Conservation (phyloP, 2,329 filamentous ascomycete species). For the Amphichorda felina region DNA sequence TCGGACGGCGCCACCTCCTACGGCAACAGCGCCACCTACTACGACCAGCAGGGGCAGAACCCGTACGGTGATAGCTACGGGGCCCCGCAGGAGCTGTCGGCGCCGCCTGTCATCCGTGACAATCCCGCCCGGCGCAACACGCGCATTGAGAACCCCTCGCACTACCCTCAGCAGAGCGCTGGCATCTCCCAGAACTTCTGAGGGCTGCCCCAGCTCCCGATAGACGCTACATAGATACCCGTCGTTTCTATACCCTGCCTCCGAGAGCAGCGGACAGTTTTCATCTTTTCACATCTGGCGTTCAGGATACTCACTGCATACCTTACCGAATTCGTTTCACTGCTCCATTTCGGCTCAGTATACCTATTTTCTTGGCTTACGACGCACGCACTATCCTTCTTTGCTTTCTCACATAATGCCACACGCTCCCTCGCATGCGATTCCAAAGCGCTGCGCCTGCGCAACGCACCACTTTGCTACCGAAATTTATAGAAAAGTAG, state of each 20-base stretch:
- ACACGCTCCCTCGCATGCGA: not conserved
- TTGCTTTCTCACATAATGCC: not conserved
- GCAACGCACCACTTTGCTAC: not conserved
- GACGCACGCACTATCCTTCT: no score
- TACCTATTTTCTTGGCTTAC: no score
- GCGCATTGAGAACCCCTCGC: slow-evolving; percentile 80
- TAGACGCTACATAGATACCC: not conserved
- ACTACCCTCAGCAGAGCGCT: slow-evolving; percentile 84
- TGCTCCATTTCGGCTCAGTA: not conserved
- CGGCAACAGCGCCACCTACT: slow-evolving; percentile 32
- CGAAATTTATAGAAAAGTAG: not conserved
- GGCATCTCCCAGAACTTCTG: slow-evolving; percentile 98
- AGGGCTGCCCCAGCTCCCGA: slow-evolving; percentile 5
- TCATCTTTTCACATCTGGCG: no score
- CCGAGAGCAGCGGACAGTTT: no score
- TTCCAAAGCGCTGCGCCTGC: not conserved
- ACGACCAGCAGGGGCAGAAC: slow-evolving; percentile 37
- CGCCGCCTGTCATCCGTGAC: slow-evolving; percentile 80
- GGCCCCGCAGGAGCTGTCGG: slow-evolving; percentile 27
- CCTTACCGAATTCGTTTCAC: no score
- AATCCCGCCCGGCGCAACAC: slow-evolving; percentile 89
- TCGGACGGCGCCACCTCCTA: slow-evolving; percentile 42
- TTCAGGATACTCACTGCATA: no score
- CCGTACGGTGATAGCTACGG: slow-evolving; percentile 39
- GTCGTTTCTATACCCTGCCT: not conserved